These are phyloP conservation scores for Rhodotorula kratochvilovae DNA, from an alignment of 768 basidiomycete genomes.

Conservation along the genomic window DNA sequence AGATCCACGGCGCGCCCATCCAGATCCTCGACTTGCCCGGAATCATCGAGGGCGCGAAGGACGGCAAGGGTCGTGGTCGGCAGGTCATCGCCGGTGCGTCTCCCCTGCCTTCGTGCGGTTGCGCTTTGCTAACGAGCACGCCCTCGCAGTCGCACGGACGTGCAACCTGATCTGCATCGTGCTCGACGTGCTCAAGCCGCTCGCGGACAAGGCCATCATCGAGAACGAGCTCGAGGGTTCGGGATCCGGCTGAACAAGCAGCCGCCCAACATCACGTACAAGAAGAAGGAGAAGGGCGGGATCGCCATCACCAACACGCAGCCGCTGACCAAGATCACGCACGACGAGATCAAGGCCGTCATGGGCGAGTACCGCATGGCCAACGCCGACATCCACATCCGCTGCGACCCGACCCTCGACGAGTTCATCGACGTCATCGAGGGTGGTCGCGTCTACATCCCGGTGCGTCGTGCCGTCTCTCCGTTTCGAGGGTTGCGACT, in stretches of 20 bases:
- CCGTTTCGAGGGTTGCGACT: neutral
- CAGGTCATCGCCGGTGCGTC: conserved; percentile 56
- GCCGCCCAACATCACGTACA: conserved; percentile 68
- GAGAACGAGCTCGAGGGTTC: conserved; percentile 92
- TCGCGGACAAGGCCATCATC: conserved; percentile 73
- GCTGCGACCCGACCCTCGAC: conserved; percentile 87
- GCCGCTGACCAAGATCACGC: conserved; percentile 88
- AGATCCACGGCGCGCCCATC: conserved; percentile 91
- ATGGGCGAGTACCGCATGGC: conserved; percentile 80
- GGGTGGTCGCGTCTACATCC: conserved; percentile 94
- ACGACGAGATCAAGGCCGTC: conserved; percentile 92
- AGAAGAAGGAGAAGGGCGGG: conserved; percentile 69
- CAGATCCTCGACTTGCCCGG: conserved; percentile 68
- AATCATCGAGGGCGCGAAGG: conserved; percentile 96
- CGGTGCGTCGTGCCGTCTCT: conserved; percentile 44
- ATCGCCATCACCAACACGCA: conserved; percentile 95
- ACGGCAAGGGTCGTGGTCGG: conserved; percentile 90
- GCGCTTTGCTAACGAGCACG: conserved; percentile 4
- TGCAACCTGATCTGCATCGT: conserved; percentile 99
- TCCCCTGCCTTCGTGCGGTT: conserved; percentile 43
- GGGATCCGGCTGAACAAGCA: conserved; percentile 78
- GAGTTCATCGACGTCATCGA: conserved; percentile 97
- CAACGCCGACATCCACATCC: conserved; percentile 86
- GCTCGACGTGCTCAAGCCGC: conserved; percentile 95
- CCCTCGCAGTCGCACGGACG: conserved; percentile 75